phyloP scores from a whole-genome alignment of 331 rosid genomes.

The Malus hybrid region DNA sequence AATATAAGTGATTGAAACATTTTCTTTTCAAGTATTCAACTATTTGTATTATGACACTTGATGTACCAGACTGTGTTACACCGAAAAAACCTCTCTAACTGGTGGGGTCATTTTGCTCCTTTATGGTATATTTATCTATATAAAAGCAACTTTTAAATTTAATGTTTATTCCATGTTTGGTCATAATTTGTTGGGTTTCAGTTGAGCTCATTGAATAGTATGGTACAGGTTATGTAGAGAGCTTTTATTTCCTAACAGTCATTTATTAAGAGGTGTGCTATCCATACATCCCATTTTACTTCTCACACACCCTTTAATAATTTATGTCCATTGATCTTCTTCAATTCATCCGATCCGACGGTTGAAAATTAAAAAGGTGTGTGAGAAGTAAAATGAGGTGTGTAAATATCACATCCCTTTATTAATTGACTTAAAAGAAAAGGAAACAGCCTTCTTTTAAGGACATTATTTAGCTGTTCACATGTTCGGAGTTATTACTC shows the following conservation, averaged over 20 bases:
- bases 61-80: no score
- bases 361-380: no score
- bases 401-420: not conserved
- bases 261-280: not conserved
- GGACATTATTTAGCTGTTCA: not conserved
- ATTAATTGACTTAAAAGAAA: not conserved
- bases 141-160: not conserved
- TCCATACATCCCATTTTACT: no score
- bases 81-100: no score
- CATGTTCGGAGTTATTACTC: not conserved
- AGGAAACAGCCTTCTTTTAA: not conserved
- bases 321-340: no score
- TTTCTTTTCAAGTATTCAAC: no score
- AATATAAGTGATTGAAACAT: no score
- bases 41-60: no score
- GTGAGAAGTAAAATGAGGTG: no score
- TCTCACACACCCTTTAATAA: no score
- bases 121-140: not conserved
- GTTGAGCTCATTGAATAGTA: slow-evolving; percentile 7
- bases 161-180: not conserved
- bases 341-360: no score
- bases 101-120: not conserved
- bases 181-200: not conserved
- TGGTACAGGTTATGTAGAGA: not conserved
- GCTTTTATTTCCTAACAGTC: not conserved